Percentiles rank a stretch among this genome's conserved stretches.
Evolutionary conservation across 2,329 filamentous ascomycete genomes (phyloP).

Genomic region (Chaetomium sp.): DNA sequence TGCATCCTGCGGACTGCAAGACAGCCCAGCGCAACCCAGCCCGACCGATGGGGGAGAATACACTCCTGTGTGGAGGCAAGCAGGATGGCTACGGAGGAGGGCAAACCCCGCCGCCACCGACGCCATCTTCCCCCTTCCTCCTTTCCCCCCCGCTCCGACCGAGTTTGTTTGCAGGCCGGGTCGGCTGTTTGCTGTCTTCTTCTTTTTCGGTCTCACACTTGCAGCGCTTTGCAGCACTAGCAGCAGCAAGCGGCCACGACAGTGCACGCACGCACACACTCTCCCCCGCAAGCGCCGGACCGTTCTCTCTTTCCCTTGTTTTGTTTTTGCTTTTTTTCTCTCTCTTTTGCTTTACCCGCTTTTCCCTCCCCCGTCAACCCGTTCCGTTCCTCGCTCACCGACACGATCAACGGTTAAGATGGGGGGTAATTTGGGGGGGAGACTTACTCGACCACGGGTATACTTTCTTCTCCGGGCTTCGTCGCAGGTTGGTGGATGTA

Average conservation of each 20-base stretch:
- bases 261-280: background rate
- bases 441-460: constrained; percentile 55
- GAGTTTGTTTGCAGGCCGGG: too few relatives aligned
- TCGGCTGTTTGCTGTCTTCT: too few relatives aligned
- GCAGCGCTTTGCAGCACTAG: background rate
- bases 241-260: background rate
- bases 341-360: background rate
- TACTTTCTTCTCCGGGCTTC: constrained; percentile 24
- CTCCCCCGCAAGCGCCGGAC: background rate
- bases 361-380: constrained; percentile 1
- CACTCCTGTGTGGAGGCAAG: too few relatives aligned
- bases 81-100: too few relatives aligned
- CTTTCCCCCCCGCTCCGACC: too few relatives aligned
- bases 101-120: too few relatives aligned
- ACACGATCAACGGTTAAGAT: background rate
- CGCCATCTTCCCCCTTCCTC: too few relatives aligned
- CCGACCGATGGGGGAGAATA: too few relatives aligned
- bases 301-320: background rate
- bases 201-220: too few relatives aligned
- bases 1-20: too few relatives aligned
- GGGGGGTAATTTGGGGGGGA: constrained; percentile 2
- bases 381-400: too few relatives aligned
- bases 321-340: background rate
- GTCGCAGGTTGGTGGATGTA: constrained; percentile 40
- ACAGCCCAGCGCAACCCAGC: too few relatives aligned